Evolutionary conservation across 345 rosid genomes (phyloP), one percentile per base, ranked within the genome.

Genomic region (Dovyalis caffra): DNA sequence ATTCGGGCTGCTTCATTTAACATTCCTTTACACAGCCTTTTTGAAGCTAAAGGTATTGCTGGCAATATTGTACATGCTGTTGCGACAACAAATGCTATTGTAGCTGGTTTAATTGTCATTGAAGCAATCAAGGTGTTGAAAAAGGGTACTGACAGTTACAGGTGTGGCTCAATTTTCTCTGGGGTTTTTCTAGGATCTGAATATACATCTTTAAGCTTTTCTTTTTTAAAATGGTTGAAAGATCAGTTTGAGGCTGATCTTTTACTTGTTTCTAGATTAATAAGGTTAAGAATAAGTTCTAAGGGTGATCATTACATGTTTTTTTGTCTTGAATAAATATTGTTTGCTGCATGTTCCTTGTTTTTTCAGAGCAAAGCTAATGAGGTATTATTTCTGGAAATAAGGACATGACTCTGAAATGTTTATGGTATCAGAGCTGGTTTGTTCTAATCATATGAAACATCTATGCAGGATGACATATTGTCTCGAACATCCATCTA

Each of bases 31-130:
- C 97, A 90, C 74, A 92, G 99, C 85, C 95, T 96, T 83, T 96
- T 96, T 88, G 99, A 96, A 89, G 95, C 98, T 74, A 96, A 96
- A 86, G 99, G 99, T 72, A 93, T 96, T 64, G 99, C 99, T 51
- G 99, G 99, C 57, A 96, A 93, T 77, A 96, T 93, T 75, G 98
- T 96, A 58, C 99, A 96, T 82, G 99, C 98, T 21, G 92, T 96
- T 77, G 99, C 99, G 65, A 96, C 99, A 23, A 96, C 99, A 72
- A 96, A 96, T 80, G 99, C 99, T 74, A 69, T 90, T 75, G 66
- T 96, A 66, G 97, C 99, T 75, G 99, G 99, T 69, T 77, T 96
- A 82, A 93, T 96, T 70, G 99, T 96, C 66, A 92, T 96, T 72
- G 99, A 96, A 88, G 92, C 99, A 23, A 93, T 93, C 76, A 96